Evolutionary conservation across 2,329 filamentous ascomycete species (phyloP).

Genomic region (Pyrenophora graminea): DNA sequence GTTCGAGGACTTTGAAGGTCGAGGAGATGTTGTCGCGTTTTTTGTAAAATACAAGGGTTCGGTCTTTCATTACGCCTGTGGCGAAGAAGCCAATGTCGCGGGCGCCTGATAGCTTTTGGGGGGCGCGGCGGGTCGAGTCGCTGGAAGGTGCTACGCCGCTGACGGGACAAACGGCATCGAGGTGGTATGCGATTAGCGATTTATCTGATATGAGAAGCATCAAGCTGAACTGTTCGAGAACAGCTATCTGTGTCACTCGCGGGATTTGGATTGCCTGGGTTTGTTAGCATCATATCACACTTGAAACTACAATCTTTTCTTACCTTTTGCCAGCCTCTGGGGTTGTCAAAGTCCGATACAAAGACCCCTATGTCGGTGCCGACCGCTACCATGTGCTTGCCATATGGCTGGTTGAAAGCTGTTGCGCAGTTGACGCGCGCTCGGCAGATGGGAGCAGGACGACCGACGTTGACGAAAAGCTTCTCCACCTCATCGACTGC

Average conservation of each 20-base stretch:
- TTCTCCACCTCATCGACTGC: constrained; percentile 88
- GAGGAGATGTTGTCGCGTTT: constrained; percentile 90
- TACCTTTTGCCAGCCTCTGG: constrained; percentile 88
- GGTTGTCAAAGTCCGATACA: constrained; percentile 84
- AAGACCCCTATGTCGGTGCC: constrained; percentile 95
- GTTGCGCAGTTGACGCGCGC: constrained; percentile 91
- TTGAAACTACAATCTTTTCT: constrained; percentile 38
- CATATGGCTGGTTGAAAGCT: constrained; percentile 78
- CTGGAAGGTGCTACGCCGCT: constrained; percentile 62
- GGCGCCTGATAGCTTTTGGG: constrained; percentile 82
- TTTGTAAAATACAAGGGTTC: constrained; percentile 94
- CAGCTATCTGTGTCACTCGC: constrained; percentile 87
- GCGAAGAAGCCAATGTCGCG: constrained; percentile 97
- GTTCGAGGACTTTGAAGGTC: constrained; percentile 95
- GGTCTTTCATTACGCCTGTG: constrained; percentile 95
- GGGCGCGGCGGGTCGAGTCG: constrained; percentile 81
- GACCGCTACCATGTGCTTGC: constrained; percentile 86
- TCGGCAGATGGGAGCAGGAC: constrained; percentile 78
- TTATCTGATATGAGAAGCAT: constrained; percentile 92
- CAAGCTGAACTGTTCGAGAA: constrained; percentile 93
- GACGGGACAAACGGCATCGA: constrained; percentile 75
- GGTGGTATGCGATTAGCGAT: constrained; percentile 86
- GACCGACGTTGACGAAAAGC: constrained; percentile 66
- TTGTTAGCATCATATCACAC: constrained; percentile 31
- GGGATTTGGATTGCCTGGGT: constrained; percentile 72